Conservation (phyloP, 1,139 yeast genomes). For the Geotrichum citri-aurantii region DNA sequence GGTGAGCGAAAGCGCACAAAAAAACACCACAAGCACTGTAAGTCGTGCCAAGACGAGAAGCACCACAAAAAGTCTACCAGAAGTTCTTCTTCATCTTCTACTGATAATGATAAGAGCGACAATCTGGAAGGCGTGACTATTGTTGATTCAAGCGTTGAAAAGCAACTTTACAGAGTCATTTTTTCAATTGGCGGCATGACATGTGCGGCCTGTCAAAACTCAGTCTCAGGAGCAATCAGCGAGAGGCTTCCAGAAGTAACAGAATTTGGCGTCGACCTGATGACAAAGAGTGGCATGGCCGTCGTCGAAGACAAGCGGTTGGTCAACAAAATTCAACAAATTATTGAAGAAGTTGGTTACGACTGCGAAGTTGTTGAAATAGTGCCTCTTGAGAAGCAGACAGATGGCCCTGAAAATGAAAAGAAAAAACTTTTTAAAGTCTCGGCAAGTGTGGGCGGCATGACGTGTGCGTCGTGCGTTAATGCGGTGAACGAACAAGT, state of each 20-base stretch:
- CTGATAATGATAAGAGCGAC: conserved; percentile 9
- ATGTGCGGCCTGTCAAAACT: conserved; percentile 52
- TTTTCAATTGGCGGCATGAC: conserved; percentile 61
- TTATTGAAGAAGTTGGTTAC: conserved; percentile 52
- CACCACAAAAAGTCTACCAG: neutral
- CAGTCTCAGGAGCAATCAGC: conserved; percentile 45
- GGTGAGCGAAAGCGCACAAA: conserved; percentile 22
- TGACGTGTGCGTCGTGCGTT: conserved; percentile 70
- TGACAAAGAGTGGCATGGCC: conserved; percentile 34
- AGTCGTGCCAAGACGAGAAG: conserved; percentile 32
- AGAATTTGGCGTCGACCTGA: conserved; percentile 36
- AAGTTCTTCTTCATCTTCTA: neutral
- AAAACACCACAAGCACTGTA: conserved; percentile 38
- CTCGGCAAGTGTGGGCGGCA: conserved; percentile 62
- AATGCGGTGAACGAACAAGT: conserved; percentile 50
- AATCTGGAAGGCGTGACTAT: conserved; percentile 15
- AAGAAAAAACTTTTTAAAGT: conserved; percentile 39
- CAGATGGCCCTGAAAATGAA: conserved; percentile 10
- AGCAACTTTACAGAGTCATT: conserved; percentile 43
- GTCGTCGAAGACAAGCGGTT: conserved; percentile 43
- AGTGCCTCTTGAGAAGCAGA: conserved; percentile 44
- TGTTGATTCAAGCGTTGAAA: conserved; percentile 19
- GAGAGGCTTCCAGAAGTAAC: conserved; percentile 35
- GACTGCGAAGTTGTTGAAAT: conserved; percentile 54
- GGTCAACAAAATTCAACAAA: conserved; percentile 45